A percentile compares a stretch with the other conserved stretches of the same genome.
These are phyloP conservation scores for Boletus vinaceobasis DNA, from an alignment of 768 basidiomycete species.

Conservation along the genomic window DNA sequence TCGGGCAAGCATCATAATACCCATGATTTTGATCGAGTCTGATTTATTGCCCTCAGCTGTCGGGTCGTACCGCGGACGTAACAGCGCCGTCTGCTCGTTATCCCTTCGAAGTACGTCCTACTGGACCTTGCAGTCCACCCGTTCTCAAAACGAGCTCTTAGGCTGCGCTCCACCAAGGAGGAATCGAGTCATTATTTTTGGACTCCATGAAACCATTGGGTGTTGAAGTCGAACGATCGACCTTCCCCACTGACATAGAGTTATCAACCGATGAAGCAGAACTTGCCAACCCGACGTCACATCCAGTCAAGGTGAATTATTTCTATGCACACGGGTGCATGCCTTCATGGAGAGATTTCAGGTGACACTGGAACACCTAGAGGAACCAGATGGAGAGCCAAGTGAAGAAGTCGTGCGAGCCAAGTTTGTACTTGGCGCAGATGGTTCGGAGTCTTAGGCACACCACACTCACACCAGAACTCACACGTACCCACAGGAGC, in stretches of 20 bases:
- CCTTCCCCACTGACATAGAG: conserved; percentile 26
- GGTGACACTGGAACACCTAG: conserved; percentile 22
- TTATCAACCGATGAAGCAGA: conserved; percentile 25
- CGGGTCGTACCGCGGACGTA: conserved; percentile 59
- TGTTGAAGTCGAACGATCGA: conserved; percentile 33
- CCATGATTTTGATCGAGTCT: not conserved
- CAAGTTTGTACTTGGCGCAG: conserved; percentile 74
- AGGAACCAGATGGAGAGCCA: conserved; percentile 29
- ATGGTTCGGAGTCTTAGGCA: conserved; percentile 43
- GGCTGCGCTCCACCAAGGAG: conserved; percentile 35
- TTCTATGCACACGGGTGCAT: not conserved
- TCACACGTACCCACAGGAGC: conserved; percentile 47
- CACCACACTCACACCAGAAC: not conserved
- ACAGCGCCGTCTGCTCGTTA: conserved; percentile 60
- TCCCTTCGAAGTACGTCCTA: conserved; percentile 57
- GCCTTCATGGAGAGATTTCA: conserved; percentile 5
- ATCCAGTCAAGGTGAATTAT: conserved; percentile 19
- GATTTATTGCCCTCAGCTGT: conserved; percentile 40
- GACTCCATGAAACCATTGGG: conserved; percentile 32
- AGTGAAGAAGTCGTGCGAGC: conserved; percentile 59
- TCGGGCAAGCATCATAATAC: conserved; percentile 36
- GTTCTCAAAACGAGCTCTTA: conserved; percentile 5
- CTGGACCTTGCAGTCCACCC: not conserved
- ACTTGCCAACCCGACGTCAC: conserved; percentile 19
- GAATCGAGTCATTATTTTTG: conserved; percentile 33